Percentiles rank a stretch among this genome's conserved stretches.
Evolutionary conservation across 352 stramenopile species (phyloP).

Genomic region (Phytopythium helicoides): DNA sequence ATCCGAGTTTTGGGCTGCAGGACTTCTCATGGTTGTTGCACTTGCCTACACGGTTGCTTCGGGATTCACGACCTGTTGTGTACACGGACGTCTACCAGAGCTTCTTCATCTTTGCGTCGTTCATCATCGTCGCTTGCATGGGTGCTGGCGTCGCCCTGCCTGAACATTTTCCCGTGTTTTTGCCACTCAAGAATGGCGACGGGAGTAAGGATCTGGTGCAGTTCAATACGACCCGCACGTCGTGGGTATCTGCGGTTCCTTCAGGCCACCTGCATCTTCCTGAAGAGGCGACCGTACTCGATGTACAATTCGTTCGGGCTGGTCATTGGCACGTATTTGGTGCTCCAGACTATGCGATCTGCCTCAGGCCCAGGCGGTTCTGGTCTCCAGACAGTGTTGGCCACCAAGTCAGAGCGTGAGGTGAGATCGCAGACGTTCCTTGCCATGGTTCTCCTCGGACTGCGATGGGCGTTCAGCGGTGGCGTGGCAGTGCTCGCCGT

Average conservation of each 20-base stretch:
- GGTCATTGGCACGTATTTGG: slow-evolving; percentile 54
- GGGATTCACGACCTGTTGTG: slow-evolving; percentile 71
- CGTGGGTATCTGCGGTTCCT: slow-evolving; percentile 50
- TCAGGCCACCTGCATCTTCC: slow-evolving; percentile 34
- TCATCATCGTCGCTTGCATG: slow-evolving; percentile 58
- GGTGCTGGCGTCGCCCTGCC: slow-evolving; percentile 57
- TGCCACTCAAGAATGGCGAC: slow-evolving; percentile 33
- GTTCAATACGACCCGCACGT: slow-evolving; percentile 41
- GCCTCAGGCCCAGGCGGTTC: slow-evolving; percentile 66
- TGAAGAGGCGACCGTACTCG: slow-evolving; percentile 44
- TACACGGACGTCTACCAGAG: slow-evolving; percentile 86
- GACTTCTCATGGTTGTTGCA: slow-evolving; percentile 60
- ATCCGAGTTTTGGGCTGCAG: slow-evolving; percentile 69
- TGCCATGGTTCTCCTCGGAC: slow-evolving; percentile 65
- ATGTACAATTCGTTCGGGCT: slow-evolving; percentile 77
- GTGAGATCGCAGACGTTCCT: slow-evolving; percentile 76
- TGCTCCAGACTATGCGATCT: slow-evolving; percentile 68
- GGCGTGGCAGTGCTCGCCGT: slow-evolving; percentile 72
- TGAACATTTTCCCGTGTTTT: slow-evolving; percentile 52
- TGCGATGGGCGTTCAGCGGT: slow-evolving; percentile 77
- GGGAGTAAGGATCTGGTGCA: slow-evolving; percentile 38
- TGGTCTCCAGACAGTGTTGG: slow-evolving; percentile 65
- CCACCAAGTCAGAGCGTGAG: slow-evolving; percentile 79
- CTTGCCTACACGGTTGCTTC: slow-evolving; percentile 73
- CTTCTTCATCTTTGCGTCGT: slow-evolving; percentile 79